Evolutionary conservation across 1,284 basidiomycete genomes (phyloP), one percentile per base, ranked within the genome.

Genomic region (Mrakiaceae sp.): DNA sequence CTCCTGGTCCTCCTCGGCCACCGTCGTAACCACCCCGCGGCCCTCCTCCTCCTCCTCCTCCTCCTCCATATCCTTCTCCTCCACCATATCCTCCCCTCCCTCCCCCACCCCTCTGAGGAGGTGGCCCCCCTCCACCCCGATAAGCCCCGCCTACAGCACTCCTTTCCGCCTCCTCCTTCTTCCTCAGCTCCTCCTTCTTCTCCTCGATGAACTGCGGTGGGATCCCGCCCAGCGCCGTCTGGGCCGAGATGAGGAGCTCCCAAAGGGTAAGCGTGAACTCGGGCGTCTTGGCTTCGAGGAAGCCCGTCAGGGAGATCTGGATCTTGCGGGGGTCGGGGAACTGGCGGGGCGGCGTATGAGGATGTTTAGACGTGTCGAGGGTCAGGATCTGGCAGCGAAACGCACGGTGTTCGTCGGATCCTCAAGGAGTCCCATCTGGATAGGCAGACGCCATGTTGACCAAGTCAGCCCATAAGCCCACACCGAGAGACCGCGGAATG

Each of bases 251-350:
- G 6, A 98, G 79, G 7, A 98, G 80, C 44, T 81, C 84, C 96
- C 96, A 98, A 1, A 98, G 81, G 8, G 86, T 82, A 16, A 79
- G 76, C 89, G 97, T 95, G 76, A 98, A 98, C 0, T 81, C 77
- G 0, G 88, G 79, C 0, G 95, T 95, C 66, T 77, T 77, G 56
- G 76, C 74, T 69, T 81, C 80, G 66, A 98, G 82, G 75, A 98
- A 98, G 11, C 95, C 95, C 2, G 87, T 90, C 49, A 98, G 77
- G 70, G 88, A 87, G 67, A 98, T 91, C 77, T 98, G 94, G 86
- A 98, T 91, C 78, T 88, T 92, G 74, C 85, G 86, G 5, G 93
- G 91, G 75, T 98, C 95, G 4, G 91, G 90, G 6, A 82, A 84
- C 89, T 93, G 70, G 27, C 27, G 27, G 27, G 27, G 27, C 27